These are phyloP conservation scores for Betula pendula DNA, from an alignment of 306 rosid genomes.

Conservation along the genomic window DNA sequence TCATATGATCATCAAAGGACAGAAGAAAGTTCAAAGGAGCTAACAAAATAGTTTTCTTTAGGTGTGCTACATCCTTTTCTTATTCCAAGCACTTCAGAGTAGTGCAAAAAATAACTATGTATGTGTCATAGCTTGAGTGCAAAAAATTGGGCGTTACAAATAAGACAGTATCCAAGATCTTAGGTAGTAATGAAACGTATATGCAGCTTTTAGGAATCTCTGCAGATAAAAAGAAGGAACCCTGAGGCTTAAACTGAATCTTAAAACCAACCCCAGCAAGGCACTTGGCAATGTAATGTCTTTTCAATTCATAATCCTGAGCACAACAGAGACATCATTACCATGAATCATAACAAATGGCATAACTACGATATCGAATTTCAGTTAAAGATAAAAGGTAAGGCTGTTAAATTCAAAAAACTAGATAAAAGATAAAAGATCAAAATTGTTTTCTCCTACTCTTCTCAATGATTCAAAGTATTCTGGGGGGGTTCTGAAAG, in stretches of 20 bases:
- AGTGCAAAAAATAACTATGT: no score
- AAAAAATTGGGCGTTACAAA: no score
- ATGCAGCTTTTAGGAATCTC: slow-evolving; percentile 63
- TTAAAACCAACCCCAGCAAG: slow-evolving; percentile 63
- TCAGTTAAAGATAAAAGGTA: no score
- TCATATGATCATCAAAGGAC: no score
- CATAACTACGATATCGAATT: no score
- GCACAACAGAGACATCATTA: slow-evolving; percentile 18
- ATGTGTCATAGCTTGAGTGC: no score
- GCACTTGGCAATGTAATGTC: slow-evolving; percentile 54
- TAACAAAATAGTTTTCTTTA: no score
- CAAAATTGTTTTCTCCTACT: slow-evolving; percentile 30
- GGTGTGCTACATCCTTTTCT: no score
- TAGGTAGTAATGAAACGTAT: no score
- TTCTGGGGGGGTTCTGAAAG: slow-evolving; percentile 63
- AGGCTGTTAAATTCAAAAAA: not conserved
- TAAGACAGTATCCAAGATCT: no score
- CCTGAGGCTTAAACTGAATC: slow-evolving; percentile 74
- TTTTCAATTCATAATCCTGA: slow-evolving; percentile 75
- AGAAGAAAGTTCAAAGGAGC: no score
- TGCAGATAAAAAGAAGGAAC: slow-evolving; percentile 71
- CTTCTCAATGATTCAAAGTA: slow-evolving; percentile 63
- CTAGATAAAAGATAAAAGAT: not conserved
- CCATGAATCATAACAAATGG: not conserved
- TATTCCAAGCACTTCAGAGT: no score